Percentiles rank a stretch among this genome's conserved stretches.
Evolutionary conservation across 1,139 yeast genomes (phyloP).

Genomic region (Scheffersomyces illinoinensis): DNA sequence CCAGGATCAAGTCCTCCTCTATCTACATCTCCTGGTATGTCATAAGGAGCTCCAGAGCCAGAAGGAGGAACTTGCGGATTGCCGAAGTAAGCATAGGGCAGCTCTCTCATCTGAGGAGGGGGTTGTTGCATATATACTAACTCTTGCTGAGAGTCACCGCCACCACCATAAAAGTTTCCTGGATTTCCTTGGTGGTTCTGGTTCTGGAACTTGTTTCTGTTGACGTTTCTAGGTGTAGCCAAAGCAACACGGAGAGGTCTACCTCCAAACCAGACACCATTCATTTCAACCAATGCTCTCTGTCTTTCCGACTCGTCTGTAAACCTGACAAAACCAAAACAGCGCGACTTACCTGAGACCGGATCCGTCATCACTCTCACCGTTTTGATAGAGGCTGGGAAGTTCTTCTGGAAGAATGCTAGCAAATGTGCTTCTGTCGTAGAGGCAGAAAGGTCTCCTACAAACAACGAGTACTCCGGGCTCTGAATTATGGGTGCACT

Average conservation of each 20-base stretch:
- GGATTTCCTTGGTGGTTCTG: not conserved
- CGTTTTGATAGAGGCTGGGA: constrained; percentile 61
- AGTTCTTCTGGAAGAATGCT: constrained; percentile 64
- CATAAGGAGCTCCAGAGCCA: not conserved
- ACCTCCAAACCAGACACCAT: constrained; percentile 74
- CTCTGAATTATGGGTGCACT: constrained; percentile 52
- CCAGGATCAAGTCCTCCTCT: not conserved
- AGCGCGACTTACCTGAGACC: constrained; percentile 66
- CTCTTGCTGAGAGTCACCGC: constrained; percentile 3
- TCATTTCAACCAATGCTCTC: constrained; percentile 68
- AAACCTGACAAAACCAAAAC: constrained; percentile 77
- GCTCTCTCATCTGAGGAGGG: constrained; percentile 3
- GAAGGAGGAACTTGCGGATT: constrained; percentile 4
- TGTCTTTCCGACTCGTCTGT: constrained; percentile 63
- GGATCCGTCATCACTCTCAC: constrained; percentile 80
- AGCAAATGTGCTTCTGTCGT: constrained; percentile 70
- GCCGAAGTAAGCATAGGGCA: constrained; percentile 4
- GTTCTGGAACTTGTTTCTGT: constrained; percentile 3
- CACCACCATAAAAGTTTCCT: constrained; percentile 2
- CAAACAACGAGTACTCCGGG: constrained; percentile 66
- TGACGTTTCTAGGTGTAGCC: constrained; percentile 54
- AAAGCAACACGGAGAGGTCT: constrained; percentile 72
- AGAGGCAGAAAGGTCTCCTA: constrained; percentile 75
- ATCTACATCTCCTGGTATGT: not conserved
- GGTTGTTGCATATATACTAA: constrained; percentile 6